Evolutionary conservation across 805 yeast species (phyloP), one percentile per base, ranked within the genome.

Genomic region (Tetrapisispora fleetii): DNA sequence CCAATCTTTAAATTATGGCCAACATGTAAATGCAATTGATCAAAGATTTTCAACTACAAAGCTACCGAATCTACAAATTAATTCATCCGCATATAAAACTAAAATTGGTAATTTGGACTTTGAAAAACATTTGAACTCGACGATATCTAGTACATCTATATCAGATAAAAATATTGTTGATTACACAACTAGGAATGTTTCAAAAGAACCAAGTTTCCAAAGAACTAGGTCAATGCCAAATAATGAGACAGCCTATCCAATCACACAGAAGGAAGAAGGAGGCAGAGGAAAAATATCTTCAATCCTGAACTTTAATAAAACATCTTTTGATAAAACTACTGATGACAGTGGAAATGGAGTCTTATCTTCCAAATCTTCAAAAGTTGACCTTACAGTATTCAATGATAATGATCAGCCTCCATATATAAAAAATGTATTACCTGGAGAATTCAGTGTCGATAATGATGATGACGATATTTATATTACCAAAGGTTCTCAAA

Each of bases 271-370:
- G 6, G 5, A 24, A 11, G 30, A 38, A 28, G 32, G 19, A 16
- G 52, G 54, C 10, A 51, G 54, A 35, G 55, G 52, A 18, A 46
- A 49, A 22, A 50, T 50, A 24, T 46, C 43, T 24, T 40, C 47
- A 13, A 54, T 53, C 19, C 42, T 53, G 1, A 40, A 39, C 17
- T 38, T 49, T 16, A 50, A 48, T 48, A 41, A 44, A 10, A 51
- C 51, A 4, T 22, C 47, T 9, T 37, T 39, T 11, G 55, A 46
- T 27, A 32, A 33, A 17, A 4, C 14, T 9, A 6, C 30, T n/a
- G 9, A 14, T 27, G 18, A 19, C 10, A 4, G 3, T 10, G 17
- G 18, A 13, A 7, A 28, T 18, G 30, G 10, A 3, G 35, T 18
- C 4, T 22, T 41, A 28, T 41, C 44, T 5, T 11, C 44, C 18